phyloP scores from a whole-genome alignment of 2,329 filamentous ascomycete genomes.

The Pseudocercospora crystallina region DNA sequence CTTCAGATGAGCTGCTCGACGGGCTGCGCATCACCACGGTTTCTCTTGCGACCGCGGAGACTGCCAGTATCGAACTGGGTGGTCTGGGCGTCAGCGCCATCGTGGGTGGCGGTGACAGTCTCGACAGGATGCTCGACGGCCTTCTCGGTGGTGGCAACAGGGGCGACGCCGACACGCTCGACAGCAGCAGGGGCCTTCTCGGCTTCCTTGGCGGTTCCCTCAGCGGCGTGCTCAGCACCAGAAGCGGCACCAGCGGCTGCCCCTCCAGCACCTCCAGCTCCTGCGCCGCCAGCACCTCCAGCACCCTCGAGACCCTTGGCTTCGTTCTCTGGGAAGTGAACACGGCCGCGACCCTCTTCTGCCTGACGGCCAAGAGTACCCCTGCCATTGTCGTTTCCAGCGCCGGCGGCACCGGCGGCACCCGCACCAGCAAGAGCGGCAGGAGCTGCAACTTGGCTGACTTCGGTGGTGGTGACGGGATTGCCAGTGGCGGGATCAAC shows the following conservation, averaged over 20 bases:
- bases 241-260: background rate
- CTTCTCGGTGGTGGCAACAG: constrained; percentile 5
- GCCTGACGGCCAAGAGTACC: constrained; percentile 27
- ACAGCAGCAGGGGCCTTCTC: background rate
- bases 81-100: constrained; percentile 18
- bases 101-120: constrained; percentile 18
- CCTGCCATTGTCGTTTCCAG: background rate
- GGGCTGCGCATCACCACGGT: constrained; percentile 1
- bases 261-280: background rate
- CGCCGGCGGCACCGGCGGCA: no score
- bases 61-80: constrained; percentile 24
- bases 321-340: constrained; percentile 20
- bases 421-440: no score
- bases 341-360: constrained; percentile 28
- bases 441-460: no score
- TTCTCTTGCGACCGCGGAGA: constrained; percentile 22
- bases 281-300: background rate
- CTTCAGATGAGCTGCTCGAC: no score
- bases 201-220: background rate
- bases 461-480: no score
- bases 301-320: background rate
- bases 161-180: constrained; percentile 1
- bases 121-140: constrained; percentile 14
- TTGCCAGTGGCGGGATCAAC: no score
- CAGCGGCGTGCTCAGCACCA: background rate